phyloP scores from a whole-genome alignment of 257 asterid genomes.

The Agastache rugosa region DNA sequence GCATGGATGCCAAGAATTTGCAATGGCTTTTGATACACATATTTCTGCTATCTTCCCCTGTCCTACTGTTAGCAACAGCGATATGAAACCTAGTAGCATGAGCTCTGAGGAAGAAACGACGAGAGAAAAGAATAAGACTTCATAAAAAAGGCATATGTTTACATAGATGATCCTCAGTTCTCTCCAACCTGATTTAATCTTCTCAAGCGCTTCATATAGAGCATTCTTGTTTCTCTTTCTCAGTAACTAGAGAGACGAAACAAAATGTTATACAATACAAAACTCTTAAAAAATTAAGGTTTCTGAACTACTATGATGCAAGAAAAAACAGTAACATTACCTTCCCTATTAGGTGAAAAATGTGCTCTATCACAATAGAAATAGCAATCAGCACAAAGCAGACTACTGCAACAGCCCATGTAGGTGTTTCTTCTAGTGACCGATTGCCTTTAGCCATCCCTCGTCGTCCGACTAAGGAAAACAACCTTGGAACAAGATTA shows the following conservation, averaged over 20 bases:
- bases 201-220: constrained; percentile 65
- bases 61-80: constrained; percentile 63
- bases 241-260: constrained; percentile 41
- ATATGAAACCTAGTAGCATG: constrained; percentile 72
- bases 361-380: constrained; percentile 30
- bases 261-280: background rate
- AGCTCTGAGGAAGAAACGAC: constrained; percentile 47
- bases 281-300: background rate
- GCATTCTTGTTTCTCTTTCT: constrained; percentile 49
- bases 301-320: background rate
- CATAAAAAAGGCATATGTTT: background rate
- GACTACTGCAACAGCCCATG: constrained; percentile 38
- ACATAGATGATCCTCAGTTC: background rate
- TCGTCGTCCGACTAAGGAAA: background rate
- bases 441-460: constrained; percentile 32
- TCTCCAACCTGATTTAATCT: constrained; percentile 62
- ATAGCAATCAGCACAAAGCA: constrained; percentile 32
- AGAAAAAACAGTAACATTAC: background rate
- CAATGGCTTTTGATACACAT: constrained; percentile 54
- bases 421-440: constrained; percentile 35
- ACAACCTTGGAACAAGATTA: background rate
- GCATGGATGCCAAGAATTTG: constrained; percentile 71
- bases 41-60: constrained; percentile 55
- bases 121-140: background rate
- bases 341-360: constrained; percentile 31